A percentile compares a stretch with the other conserved stretches of the same genome.
Conservation (phyloP, 2,329 filamentous ascomycete species). For the Cryphonectria naterciae region DNA sequence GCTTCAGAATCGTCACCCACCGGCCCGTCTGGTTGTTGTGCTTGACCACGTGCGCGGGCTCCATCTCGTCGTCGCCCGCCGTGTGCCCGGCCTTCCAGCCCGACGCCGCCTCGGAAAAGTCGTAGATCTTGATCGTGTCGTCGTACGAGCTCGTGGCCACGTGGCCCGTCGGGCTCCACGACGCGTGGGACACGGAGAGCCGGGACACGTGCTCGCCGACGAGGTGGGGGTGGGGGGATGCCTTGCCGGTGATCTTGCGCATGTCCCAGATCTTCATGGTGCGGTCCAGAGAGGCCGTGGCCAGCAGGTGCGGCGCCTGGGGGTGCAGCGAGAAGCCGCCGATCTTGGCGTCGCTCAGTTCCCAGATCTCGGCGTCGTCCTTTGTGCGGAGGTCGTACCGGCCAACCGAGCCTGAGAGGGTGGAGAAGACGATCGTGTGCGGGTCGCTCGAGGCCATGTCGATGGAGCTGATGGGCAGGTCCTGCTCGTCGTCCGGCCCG, state of each 20-base stretch:
- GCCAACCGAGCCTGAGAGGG: slow-evolving; percentile 78
- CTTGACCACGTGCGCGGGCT: slow-evolving; percentile 68
- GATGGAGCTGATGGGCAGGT: slow-evolving; percentile 81
- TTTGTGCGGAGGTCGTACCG: slow-evolving; percentile 74
- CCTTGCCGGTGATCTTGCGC: slow-evolving; percentile 72
- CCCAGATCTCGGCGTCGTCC: slow-evolving; percentile 69
- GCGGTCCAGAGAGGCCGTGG: slow-evolving; percentile 87
- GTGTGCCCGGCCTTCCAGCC: slow-evolving; percentile 63
- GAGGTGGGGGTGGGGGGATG: slow-evolving; percentile 64
- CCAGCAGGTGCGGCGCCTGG: slow-evolving; percentile 76
- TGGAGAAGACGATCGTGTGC: slow-evolving; percentile 83
- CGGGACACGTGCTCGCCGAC: slow-evolving; percentile 82
- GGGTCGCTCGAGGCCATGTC: slow-evolving; percentile 75
- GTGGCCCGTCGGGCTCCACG: slow-evolving; percentile 83
- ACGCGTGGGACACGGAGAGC: slow-evolving; percentile 88
- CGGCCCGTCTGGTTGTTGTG: slow-evolving; percentile 97
- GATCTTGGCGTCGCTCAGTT: slow-evolving; percentile 88
- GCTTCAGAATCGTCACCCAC: slow-evolving; percentile 85
- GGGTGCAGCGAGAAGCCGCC: slow-evolving; percentile 90
- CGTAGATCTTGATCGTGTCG: slow-evolving; percentile 91
- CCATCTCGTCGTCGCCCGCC: slow-evolving; percentile 65
- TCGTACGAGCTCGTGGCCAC: slow-evolving; percentile 94
- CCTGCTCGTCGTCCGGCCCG: slow-evolving; percentile 72
- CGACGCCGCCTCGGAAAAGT: slow-evolving; percentile 63
- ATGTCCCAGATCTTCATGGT: slow-evolving; percentile 93